Conservation (phyloP, 345 rosid genomes). For the Lumnitzera racemosa region DNA sequence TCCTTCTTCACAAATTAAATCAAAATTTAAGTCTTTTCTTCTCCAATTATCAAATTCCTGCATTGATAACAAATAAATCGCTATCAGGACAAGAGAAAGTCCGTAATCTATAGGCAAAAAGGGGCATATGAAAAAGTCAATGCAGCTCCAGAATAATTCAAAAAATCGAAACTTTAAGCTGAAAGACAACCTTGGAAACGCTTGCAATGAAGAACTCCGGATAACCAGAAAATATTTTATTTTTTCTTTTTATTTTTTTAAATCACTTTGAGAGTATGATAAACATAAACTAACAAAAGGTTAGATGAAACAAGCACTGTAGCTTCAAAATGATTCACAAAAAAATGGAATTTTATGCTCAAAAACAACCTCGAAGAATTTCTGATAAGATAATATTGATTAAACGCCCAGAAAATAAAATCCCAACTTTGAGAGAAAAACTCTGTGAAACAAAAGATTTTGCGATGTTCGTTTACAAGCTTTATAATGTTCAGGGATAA, state of each 20-base stretch:
- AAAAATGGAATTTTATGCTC: neutral
- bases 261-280: no score
- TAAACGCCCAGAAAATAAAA: neutral
- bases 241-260: no score
- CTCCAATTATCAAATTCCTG: neutral
- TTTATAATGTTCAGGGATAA: no score
- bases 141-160: neutral
- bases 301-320: conserved; percentile 2
- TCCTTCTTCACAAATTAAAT: conserved; percentile 5
- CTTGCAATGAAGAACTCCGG: neutral
- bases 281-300: neutral
- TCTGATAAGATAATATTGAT: neutral
- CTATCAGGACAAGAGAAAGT: neutral
- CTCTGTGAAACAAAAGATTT: no score
- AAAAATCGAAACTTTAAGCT: neutral
- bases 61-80: neutral
- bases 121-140: neutral
- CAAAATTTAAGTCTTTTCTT: neutral
- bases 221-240: neutral
- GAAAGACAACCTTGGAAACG: neutral
- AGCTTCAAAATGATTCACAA: neutral
- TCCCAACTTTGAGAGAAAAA: no score
- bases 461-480: no score
- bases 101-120: neutral
- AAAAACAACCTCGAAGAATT: neutral